Evolutionary conservation across 2,329 filamentous ascomycete species (phyloP).

Genomic region (Cryphonectria parasitica): DNA sequence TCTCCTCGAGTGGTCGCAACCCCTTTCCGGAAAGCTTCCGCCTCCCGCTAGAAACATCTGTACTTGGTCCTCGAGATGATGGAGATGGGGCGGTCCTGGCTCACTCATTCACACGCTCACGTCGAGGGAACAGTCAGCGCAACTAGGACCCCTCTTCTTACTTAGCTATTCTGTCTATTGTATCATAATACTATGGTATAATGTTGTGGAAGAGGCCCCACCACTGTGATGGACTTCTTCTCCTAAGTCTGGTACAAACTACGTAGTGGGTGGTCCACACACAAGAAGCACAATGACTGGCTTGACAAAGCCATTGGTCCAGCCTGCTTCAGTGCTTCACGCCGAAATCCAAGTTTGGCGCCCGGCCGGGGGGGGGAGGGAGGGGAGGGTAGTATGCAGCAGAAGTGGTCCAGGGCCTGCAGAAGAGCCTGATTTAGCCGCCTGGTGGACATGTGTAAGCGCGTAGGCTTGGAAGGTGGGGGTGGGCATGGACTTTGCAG

Average conservation of each 20-base stretch:
- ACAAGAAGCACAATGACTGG: too few species aligned
- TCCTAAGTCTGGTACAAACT: not conserved
- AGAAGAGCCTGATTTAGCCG: conserved; percentile 4
- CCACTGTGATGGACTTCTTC: too few species aligned
- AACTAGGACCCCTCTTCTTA: too few species aligned
- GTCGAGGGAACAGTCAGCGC: not conserved
- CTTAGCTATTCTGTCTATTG: not conserved
- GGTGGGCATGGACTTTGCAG: too few species aligned
- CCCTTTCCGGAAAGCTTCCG: not conserved
- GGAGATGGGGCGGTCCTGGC: too few species aligned
- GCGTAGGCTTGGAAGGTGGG: not conserved
- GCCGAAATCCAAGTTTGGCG: not conserved
- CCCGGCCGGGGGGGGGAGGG: not conserved
- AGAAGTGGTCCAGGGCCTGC: not conserved
- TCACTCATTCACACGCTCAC: too few species aligned
- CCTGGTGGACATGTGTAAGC: conserved; percentile 14
- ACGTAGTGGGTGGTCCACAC: not conserved
- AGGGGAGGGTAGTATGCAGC: not conserved
- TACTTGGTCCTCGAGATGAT: too few species aligned
- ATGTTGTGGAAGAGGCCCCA: not conserved
- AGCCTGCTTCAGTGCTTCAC: not conserved
- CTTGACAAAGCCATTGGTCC: not conserved
- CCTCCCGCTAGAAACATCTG: too few species aligned
- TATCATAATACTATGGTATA: not conserved
- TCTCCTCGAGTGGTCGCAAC: not conserved